Percentiles rank a stretch among this genome's conserved stretches.
These are phyloP conservation scores for Colletotrichum sublineola DNA, from an alignment of 2,329 filamentous ascomycete species.

Conservation along the genomic window DNA sequence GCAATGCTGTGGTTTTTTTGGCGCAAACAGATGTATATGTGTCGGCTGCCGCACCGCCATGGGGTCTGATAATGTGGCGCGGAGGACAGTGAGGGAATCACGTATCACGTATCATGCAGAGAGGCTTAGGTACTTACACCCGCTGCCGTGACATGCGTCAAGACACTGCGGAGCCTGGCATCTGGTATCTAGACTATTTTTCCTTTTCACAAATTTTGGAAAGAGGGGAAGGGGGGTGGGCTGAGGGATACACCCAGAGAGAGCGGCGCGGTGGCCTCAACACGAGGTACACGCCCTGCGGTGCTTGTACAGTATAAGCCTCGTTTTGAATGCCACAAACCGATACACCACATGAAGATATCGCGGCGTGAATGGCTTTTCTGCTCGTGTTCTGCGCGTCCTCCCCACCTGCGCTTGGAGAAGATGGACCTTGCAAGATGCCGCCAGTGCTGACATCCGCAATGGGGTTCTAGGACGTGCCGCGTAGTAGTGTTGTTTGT, in stretches of 20 bases:
- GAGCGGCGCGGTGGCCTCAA: background rate
- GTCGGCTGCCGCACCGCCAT: constrained; percentile 4
- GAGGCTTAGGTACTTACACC: background rate
- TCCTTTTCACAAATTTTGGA: background rate
- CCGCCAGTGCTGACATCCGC: background rate
- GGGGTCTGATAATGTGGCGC: constrained; percentile 8
- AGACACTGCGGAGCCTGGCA: background rate
- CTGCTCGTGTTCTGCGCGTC: background rate
- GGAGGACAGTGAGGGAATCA: background rate
- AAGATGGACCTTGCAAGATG: background rate
- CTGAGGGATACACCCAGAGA: constrained; percentile 1
- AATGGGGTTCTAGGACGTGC: background rate
- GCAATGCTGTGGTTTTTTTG: background rate
- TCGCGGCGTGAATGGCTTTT: background rate
- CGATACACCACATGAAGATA: background rate
- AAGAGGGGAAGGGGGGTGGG: background rate
- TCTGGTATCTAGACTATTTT: constrained; percentile 10
- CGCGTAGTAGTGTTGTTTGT: background rate
- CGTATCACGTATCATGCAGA: background rate
- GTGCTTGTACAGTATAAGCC: constrained; percentile 20
- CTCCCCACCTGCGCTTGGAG: background rate
- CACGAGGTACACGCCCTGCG: background rate
- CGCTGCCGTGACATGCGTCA: background rate
- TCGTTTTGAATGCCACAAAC: constrained; percentile 10
- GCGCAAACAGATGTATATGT: constrained; percentile 11